Conservation (phyloP, 176 grass and related monocot species). For the Calamus simplicifolius region DNA sequence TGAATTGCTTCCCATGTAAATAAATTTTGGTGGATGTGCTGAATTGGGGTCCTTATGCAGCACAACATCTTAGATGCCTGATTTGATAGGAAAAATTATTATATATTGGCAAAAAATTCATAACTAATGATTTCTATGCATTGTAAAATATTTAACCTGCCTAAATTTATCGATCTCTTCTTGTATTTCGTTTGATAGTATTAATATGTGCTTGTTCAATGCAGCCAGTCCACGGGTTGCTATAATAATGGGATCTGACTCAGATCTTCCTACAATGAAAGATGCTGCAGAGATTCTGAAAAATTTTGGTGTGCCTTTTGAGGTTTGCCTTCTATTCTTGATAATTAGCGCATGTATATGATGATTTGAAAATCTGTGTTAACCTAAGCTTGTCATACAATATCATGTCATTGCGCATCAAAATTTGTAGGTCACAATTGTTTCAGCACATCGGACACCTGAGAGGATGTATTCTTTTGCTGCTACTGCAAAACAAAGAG, state of each 20-base stretch:
- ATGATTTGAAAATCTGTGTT: neutral
- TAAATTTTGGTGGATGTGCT: too few relatives aligned
- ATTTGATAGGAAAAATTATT: too few relatives aligned
- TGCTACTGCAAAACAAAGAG: slow-evolving; percentile 62
- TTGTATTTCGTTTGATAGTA: neutral
- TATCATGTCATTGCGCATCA: slow-evolving; percentile 8
- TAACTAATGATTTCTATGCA: too few relatives aligned
- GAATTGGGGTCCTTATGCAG: too few relatives aligned
- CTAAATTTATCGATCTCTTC: too few relatives aligned
- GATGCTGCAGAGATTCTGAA: slow-evolving; percentile 57
- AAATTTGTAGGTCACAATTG: slow-evolving; percentile 67
- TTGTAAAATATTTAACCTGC: too few relatives aligned
- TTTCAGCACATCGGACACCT: slow-evolving; percentile 83
- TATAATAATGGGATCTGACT: slow-evolving; percentile 94
- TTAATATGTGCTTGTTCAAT: slow-evolving; percentile 6
- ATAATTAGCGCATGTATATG: too few relatives aligned
- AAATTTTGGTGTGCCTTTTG: slow-evolving; percentile 56
- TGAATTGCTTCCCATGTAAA: too few relatives aligned
- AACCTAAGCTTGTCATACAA: neutral
- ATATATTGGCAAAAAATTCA: too few relatives aligned
- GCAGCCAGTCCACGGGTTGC: slow-evolving; percentile 51
- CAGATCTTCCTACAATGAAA: slow-evolving; percentile 82
- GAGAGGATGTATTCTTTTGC: slow-evolving; percentile 77
- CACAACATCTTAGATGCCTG: neutral
- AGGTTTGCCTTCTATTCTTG: slow-evolving; percentile 37